Conservation (phyloP, 768 basidiomycete species). For the Lanmaoa pseudosensibilis region DNA sequence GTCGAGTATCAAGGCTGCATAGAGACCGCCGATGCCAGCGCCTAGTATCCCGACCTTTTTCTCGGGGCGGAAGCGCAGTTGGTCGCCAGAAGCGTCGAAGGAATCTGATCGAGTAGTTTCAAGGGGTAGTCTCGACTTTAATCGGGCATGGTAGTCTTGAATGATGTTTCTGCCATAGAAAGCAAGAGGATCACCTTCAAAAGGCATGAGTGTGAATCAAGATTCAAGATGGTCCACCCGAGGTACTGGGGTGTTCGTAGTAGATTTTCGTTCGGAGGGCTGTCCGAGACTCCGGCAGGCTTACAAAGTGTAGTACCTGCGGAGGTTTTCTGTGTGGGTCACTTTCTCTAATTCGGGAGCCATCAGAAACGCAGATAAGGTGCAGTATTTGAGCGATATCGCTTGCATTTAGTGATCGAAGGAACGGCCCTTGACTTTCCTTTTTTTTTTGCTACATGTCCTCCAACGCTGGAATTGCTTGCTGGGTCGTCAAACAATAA, state of each 20-base stretch:
- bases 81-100: neutral
- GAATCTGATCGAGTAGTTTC: too few species aligned
- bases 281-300: neutral
- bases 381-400: too few species aligned
- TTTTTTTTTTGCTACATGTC: too few species aligned
- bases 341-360: too few species aligned
- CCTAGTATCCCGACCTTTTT: conserved; percentile 22
- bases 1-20: conserved; percentile 47
- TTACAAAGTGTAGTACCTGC: neutral
- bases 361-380: too few species aligned
- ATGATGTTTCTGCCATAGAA: conserved; percentile 16
- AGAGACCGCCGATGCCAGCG: conserved; percentile 35
- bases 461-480: neutral
- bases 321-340: neutral
- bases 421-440: too few species aligned
- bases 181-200: conserved; percentile 18
- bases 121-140: too few species aligned
- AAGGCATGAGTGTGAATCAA: conserved; percentile 14
- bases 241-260: neutral
- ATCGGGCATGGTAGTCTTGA: conserved; percentile 15
- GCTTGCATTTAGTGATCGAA: too few species aligned
- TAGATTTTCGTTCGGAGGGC: neutral
- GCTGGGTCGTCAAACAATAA: neutral
- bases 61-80: neutral
- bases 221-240: neutral